Base-by-base conservation (phyloP, 2,329 filamentous ascomycete genomes). In the Waltergamsia citrina region DNA sequence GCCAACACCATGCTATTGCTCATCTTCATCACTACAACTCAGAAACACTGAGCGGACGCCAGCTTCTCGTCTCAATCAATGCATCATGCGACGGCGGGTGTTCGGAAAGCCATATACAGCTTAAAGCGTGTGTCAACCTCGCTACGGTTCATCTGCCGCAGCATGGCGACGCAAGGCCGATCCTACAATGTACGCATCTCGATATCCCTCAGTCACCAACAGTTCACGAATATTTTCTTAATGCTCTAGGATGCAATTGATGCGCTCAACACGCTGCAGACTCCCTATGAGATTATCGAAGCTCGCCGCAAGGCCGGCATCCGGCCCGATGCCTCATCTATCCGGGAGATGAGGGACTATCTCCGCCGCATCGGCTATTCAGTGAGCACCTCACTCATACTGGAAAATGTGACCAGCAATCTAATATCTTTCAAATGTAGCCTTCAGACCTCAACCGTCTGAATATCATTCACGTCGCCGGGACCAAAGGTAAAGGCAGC, bases 201-300 rank as follows among this genome's bases (percentile, higher is more conserved):
- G 6, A 7, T 18, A 29, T 17, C 26, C 7, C 26, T 9, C 14
- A 8, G 14, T 28, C 26, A 8, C 8, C 7, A 28, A 8, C 15
- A 6, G 28, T 19, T n/a, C n/a, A 19, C 10, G 22, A n/a, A 8
- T n/a, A 24, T 24, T n/a, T 24, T n/a, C 14, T 29, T 12, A 9
- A 12, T 30, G 29, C 22, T 28, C 29, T 14, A 44, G 86, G 86
- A 92, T 54, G 92, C 90, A 31, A 78, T 96, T 42, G 67, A 78
- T 45, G 77, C 83, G 25, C 74, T 96, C 51, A 96, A 96, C 58
- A 82, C 85, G 29, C 76, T 96, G 33, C 92, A 98, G 57, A 86
- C 84, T 27, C 93, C 94, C 34, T 90, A 81, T 52, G 74, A 81
- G 32, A 72, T 86, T 33, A 73, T 95, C 14, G 78, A 94, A 52